Evolutionary conservation across 306 rosid genomes (phyloP).

Genomic region (Quillaja saponaria): DNA sequence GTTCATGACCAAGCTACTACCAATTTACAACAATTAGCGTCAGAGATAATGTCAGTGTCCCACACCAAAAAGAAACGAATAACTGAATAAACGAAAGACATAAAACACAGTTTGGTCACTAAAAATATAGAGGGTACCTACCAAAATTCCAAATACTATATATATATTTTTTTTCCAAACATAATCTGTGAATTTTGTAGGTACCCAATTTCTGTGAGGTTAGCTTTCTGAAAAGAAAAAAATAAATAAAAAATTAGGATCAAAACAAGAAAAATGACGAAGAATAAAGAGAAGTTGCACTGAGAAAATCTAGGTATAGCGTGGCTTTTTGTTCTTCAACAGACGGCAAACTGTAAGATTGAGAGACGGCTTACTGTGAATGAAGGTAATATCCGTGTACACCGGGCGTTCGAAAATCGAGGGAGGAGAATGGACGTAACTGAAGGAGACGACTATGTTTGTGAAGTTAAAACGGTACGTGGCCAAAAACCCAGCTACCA

Average conservation of each 20-base stretch:
- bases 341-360: too few relatives aligned
- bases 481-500: neutral
- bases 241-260: neutral
- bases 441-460: neutral
- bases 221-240: neutral
- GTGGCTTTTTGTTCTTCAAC: too few relatives aligned
- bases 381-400: neutral
- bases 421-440: neutral
- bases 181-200: too few relatives aligned
- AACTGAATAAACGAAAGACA: too few relatives aligned
- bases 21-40: too few relatives aligned
- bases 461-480: neutral
- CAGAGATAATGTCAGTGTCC: too few relatives aligned
- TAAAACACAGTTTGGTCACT: too few relatives aligned
- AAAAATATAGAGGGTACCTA: too few relatives aligned
- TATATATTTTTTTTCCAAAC: too few relatives aligned
- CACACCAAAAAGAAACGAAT: too few relatives aligned
- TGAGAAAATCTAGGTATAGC: neutral
- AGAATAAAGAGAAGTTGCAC: neutral
- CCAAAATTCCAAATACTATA: too few relatives aligned
- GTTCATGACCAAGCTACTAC: too few relatives aligned
- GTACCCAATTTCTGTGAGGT: neutral
- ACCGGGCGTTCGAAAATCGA: conserved; percentile 15
- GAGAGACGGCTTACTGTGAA: neutral
- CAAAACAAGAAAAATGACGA: neutral